A percentile compares a stretch with the other conserved stretches of the same genome.
These are phyloP conservation scores for Boletus rubropictus DNA, from an alignment of 768 basidiomycete genomes.

Conservation along the genomic window DNA sequence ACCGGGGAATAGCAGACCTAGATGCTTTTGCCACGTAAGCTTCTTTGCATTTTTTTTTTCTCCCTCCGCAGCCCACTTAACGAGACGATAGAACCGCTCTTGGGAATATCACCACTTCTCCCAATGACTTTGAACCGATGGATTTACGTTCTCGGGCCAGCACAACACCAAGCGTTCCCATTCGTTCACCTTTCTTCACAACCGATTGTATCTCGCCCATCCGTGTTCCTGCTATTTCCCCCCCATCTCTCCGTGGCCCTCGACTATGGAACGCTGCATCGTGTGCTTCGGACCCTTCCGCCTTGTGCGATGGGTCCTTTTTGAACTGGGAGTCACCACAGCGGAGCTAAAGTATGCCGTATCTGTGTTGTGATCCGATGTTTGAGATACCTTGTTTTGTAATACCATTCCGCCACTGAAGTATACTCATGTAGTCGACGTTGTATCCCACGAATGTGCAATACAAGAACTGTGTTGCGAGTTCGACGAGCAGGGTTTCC, in stretches of 20 bases:
- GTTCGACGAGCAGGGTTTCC: too few relatives aligned
- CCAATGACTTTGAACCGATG: conserved; percentile 19
- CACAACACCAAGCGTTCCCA: background rate
- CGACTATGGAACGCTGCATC: conserved; percentile 19
- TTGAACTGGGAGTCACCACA: conserved; percentile 57
- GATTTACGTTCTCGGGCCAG: conserved; percentile 15
- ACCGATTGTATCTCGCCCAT: conserved; percentile 13
- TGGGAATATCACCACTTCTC: conserved; percentile 30
- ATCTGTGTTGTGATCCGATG: background rate
- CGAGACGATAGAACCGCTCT: conserved; percentile 35
- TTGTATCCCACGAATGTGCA: too few relatives aligned
- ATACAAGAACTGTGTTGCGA: too few relatives aligned
- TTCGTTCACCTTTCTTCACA: conserved; percentile 11
- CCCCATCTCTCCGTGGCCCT: conserved; percentile 13
- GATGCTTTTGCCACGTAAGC: conserved; percentile 51
- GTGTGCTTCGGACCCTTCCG: conserved; percentile 25
- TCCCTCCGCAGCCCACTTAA: conserved; percentile 7
- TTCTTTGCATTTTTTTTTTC: background rate
- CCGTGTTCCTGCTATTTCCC: conserved; percentile 18
- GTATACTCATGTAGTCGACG: too few relatives aligned
- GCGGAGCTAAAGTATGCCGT: conserved; percentile 20
- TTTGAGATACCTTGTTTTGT: background rate
- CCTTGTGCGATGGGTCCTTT: conserved; percentile 49
- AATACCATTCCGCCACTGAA: background rate
- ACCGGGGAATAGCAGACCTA: conserved; percentile 45